Percentiles rank a stretch among this genome's conserved stretches.
phyloP scores from a whole-genome alignment of 208 protist species.

The Eutreptiella sp. region DNA sequence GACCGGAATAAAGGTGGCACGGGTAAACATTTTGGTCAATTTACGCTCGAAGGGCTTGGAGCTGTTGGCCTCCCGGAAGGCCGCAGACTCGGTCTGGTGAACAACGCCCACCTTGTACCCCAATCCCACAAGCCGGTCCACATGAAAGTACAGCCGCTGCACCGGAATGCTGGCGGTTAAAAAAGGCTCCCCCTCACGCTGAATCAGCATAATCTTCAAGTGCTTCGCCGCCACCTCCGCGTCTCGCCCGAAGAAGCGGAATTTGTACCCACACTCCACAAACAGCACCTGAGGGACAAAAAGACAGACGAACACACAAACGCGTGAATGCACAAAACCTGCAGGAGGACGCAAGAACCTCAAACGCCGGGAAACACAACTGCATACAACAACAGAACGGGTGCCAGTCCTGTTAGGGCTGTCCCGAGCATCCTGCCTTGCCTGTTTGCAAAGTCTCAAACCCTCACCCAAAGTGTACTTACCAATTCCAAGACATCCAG shows the following conservation, averaged over 20 bases:
- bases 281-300: no score
- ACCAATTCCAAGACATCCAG: no score
- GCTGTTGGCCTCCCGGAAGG: conserved; percentile 4
- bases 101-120: conserved; percentile 20
- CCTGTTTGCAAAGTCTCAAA: no score
- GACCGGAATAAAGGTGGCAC: conserved; percentile 3
- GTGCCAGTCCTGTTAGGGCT: no score
- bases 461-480: no score
- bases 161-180: conserved; percentile 25
- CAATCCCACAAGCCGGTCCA: conserved; percentile 10
- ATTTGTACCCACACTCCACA: conserved; percentile 25
- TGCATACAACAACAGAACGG: no score
- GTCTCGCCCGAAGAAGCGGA: conserved; percentile 24
- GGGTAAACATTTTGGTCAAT: conserved; percentile 14
- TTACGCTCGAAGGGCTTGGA: conserved; percentile 17
- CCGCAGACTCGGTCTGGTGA: conserved; percentile 19
- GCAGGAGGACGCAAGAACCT: no score
- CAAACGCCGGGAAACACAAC: no score
- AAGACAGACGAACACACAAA: no score
- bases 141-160: conserved; percentile 13
- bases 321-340: no score
- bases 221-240: conserved; percentile 18
- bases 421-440: no score
- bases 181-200: conserved; percentile 1
- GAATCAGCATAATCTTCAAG: conserved; percentile 14